Percentiles rank a stretch among this genome's conserved stretches.
These are phyloP conservation scores for Cercospora janseana DNA, from an alignment of 2,329 filamentous ascomycete species.

Conservation along the genomic window DNA sequence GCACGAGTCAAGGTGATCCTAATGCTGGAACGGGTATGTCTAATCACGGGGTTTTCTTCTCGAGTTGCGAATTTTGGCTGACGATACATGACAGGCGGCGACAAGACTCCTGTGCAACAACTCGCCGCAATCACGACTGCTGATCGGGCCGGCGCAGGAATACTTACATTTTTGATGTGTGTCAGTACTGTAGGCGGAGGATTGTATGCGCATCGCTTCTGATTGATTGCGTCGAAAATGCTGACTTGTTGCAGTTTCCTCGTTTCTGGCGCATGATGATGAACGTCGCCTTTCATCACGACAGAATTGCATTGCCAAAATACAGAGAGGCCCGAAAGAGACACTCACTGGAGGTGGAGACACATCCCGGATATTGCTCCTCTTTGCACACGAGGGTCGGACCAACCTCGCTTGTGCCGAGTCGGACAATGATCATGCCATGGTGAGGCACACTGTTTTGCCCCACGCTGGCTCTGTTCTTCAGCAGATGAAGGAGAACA, in stretches of 20 bases:
- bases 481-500: too few relatives aligned
- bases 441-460: too few relatives aligned
- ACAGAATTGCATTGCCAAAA: neutral
- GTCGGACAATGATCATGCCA: too few relatives aligned
- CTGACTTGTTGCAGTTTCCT: neutral
- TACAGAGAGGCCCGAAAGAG: neutral
- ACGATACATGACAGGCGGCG: constrained; percentile 13
- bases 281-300: neutral
- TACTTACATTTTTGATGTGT: constrained; percentile 29
- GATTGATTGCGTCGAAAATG: neutral
- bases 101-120: constrained; percentile 31
- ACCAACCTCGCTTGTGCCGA: too few relatives aligned
- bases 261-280: neutral
- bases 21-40: constrained; percentile 40
- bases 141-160: constrained; percentile 66
- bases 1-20: constrained; percentile 51
- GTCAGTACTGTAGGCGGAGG: constrained; percentile 21
- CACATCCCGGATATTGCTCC: too few relatives aligned
- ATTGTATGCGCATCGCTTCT: constrained; percentile 6
- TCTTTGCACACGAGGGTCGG: too few relatives aligned
- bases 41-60: too few relatives aligned
- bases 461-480: too few relatives aligned
- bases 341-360: too few relatives aligned
- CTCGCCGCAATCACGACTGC: constrained; percentile 52
- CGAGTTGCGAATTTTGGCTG: neutral